Evolutionary conservation across 163 green algal genomes (phyloP).

Genomic region (Botryococcus braunii): DNA sequence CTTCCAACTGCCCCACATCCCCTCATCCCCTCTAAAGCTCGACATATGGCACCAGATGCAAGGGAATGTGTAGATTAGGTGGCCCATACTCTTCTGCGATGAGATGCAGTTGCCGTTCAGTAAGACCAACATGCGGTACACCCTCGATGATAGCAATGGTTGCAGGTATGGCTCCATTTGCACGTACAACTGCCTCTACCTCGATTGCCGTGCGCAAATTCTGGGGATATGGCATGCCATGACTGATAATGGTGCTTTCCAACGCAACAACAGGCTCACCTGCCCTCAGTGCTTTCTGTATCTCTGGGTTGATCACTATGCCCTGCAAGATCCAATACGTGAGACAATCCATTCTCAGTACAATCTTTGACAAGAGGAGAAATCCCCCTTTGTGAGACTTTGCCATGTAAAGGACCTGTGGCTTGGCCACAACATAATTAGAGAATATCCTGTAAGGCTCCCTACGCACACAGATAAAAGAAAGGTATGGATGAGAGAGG

Average conservation of each 20-base stretch:
- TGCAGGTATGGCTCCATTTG: conserved; percentile 72
- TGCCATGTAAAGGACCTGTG: too few relatives aligned
- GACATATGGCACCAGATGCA: too few relatives aligned
- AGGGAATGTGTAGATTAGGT: too few relatives aligned
- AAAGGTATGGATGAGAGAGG: too few relatives aligned
- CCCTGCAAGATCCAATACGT: conserved; percentile 7
- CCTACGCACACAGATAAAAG: too few relatives aligned
- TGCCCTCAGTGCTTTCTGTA: conserved; percentile 53
- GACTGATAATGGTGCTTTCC: conserved; percentile 52
- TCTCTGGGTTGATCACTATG: conserved; percentile 41
- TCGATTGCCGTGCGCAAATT: conserved; percentile 80
- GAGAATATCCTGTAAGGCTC: too few relatives aligned
- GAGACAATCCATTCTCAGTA: too few relatives aligned
- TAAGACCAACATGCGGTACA: conserved; percentile 54
- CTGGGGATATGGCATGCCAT: conserved; percentile 87
- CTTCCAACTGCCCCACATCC: too few relatives aligned
- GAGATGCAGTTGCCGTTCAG: conserved; percentile 49
- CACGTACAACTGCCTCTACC: conserved; percentile 57
- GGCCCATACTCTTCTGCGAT: conserved; percentile 29
- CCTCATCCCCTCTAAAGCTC: too few relatives aligned
- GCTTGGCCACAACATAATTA: too few relatives aligned
- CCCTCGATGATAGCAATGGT: conserved; percentile 94
- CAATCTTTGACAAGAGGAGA: too few relatives aligned
- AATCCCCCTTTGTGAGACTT: too few relatives aligned
- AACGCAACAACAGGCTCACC: conserved; percentile 42